Evolutionary conservation across 495 filamentous ascomycete species (phyloP).

Genomic region (Penicillium salamii): DNA sequence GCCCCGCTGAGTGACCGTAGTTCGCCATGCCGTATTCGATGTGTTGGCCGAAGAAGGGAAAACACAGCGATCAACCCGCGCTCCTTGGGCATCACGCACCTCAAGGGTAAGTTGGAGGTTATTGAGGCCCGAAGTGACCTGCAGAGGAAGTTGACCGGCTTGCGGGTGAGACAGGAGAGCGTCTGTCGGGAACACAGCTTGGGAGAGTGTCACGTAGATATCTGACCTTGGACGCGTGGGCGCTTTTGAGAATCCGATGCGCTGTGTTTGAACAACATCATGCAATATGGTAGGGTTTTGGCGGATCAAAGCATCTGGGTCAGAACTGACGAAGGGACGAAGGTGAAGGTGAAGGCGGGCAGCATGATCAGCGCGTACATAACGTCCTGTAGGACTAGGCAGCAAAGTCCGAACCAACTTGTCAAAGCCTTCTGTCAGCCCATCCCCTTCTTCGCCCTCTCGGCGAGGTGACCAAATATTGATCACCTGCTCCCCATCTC

Average conservation of each 20-base stretch:
- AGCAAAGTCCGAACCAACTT: slow-evolving; percentile 71
- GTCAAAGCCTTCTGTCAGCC: slow-evolving; percentile 64
- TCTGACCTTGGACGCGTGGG: slow-evolving; percentile 85
- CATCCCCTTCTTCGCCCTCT: slow-evolving; percentile 52
- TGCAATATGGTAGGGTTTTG: slow-evolving; percentile 87
- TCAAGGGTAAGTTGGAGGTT: slow-evolving; percentile 90
- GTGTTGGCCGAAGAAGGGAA: slow-evolving; percentile 77
- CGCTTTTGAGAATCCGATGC: slow-evolving; percentile 93
- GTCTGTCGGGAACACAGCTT: slow-evolving; percentile 70
- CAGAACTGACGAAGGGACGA: slow-evolving; percentile 68
- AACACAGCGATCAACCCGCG: slow-evolving; percentile 81
- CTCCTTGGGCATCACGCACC: slow-evolving; percentile 72
- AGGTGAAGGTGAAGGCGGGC: slow-evolving; percentile 75
- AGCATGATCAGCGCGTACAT: slow-evolving; percentile 64
- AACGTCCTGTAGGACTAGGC: slow-evolving; percentile 67
- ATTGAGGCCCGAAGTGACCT: slow-evolving; percentile 55
- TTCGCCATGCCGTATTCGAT: slow-evolving; percentile 79
- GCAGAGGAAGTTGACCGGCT: slow-evolving; percentile 69
- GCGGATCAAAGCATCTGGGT: slow-evolving; percentile 75
- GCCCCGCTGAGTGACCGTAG: slow-evolving; percentile 72
- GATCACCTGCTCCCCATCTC: slow-evolving; percentile 73
- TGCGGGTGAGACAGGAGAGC: slow-evolving; percentile 77
- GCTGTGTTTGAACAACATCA: slow-evolving; percentile 70
- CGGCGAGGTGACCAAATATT: slow-evolving; percentile 72
- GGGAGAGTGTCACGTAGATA: slow-evolving; percentile 84